Evolutionary conservation across 345 rosid species (phyloP).

Genomic region (Linum usitatissimum): DNA sequence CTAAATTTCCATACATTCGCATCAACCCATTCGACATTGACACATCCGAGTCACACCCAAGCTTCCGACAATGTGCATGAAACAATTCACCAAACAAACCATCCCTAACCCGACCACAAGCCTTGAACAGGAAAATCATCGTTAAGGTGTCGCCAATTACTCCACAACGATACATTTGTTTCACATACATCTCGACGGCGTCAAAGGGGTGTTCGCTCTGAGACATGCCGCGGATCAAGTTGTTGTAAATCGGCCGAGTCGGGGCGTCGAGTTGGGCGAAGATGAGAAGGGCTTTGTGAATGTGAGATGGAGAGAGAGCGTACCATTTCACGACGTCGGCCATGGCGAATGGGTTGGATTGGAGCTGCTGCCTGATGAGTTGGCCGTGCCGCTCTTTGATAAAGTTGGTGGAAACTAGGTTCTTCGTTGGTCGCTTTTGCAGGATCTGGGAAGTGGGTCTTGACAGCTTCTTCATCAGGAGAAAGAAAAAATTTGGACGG

Average conservation of each 20-base stretch:
- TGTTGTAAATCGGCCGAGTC: slow-evolving; percentile 27
- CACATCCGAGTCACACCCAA: slow-evolving; percentile 32
- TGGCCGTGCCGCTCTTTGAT: slow-evolving; percentile 28
- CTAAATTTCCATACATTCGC: slow-evolving; percentile 23
- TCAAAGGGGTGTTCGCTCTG: slow-evolving; percentile 23
- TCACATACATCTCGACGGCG: slow-evolving; percentile 27
- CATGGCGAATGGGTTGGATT: slow-evolving; percentile 26
- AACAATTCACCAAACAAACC: slow-evolving; percentile 21
- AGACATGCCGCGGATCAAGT: slow-evolving; percentile 40
- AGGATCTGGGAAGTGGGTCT: slow-evolving; percentile 15
- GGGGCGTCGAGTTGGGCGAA: slow-evolving; percentile 32
- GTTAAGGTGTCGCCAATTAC: slow-evolving; percentile 31
- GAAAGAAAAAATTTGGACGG: not conserved
- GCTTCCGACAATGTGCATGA: slow-evolving; percentile 35
- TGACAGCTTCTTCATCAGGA: slow-evolving; percentile 20
- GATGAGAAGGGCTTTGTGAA: slow-evolving; percentile 26
- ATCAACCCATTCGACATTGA: slow-evolving; percentile 49
- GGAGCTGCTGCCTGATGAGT: slow-evolving; percentile 29
- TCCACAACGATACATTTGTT: slow-evolving; percentile 23
- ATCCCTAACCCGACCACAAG: slow-evolving; percentile 32
- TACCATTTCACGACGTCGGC: slow-evolving; percentile 36
- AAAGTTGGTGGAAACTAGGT: slow-evolving; percentile 8
- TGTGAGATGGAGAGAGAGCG: slow-evolving; percentile 26
- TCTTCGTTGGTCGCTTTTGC: slow-evolving; percentile 7
- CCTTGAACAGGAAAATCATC: slow-evolving; percentile 34